phyloP scores from a whole-genome alignment of 2,329 filamentous ascomycete genomes.

The Escovopsis sp. region DNA sequence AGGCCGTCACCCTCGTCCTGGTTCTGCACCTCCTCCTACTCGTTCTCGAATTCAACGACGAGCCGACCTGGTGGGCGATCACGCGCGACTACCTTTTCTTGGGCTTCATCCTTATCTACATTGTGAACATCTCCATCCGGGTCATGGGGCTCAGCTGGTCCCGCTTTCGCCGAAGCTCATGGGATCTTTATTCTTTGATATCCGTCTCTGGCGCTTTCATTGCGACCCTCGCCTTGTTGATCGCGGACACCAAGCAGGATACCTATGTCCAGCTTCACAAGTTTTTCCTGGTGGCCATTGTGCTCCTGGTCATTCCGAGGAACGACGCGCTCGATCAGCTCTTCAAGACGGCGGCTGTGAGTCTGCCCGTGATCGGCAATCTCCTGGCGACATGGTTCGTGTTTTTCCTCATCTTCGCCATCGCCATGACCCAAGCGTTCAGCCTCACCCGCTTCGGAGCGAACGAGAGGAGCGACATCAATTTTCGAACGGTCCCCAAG shows the following conservation, averaged over 20 bases:
- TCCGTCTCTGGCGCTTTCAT: slow-evolving; percentile 64
- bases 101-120: slow-evolving; percentile 65
- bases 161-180: slow-evolving; percentile 80
- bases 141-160: slow-evolving; percentile 83
- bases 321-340: slow-evolving; percentile 96
- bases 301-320: slow-evolving; percentile 79
- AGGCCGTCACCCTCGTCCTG: slow-evolving; percentile 62
- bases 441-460: slow-evolving; percentile 77
- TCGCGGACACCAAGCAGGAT: slow-evolving; percentile 43
- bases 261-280: slow-evolving; percentile 76
- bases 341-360: slow-evolving; percentile 95
- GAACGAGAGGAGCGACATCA: slow-evolving; percentile 62
- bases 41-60: slow-evolving; percentile 71
- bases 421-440: slow-evolving; percentile 90
- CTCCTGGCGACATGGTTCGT: slow-evolving; percentile 94
- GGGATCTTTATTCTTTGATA: slow-evolving; percentile 81
- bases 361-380: slow-evolving; percentile 79
- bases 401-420: slow-evolving; percentile 89
- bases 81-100: slow-evolving; percentile 67
- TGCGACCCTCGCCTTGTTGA: slow-evolving; percentile 62
- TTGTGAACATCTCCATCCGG: slow-evolving; percentile 68
- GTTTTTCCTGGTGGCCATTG: slow-evolving; percentile 79
- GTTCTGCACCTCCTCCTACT: slow-evolving; percentile 72
- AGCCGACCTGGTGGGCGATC: slow-evolving; percentile 53
- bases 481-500: slow-evolving; percentile 88